Percentiles rank a stretch among this genome's conserved stretches.
phyloP scores from a whole-genome alignment of 805 yeast species.

The Yamadazyma sp. region DNA sequence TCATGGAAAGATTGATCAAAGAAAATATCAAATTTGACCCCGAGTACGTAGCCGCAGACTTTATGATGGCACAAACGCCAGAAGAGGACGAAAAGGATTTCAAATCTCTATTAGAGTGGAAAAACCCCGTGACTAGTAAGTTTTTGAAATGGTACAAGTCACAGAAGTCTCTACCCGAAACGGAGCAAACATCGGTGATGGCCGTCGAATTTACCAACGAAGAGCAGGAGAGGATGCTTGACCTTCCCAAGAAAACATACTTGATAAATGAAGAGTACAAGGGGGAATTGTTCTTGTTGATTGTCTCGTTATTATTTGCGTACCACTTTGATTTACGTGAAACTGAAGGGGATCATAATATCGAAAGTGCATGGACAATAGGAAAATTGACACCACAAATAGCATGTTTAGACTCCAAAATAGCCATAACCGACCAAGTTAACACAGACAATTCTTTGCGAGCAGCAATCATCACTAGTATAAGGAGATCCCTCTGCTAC shows the following conservation, averaged over 20 bases:
- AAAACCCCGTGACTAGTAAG: constrained; percentile 44
- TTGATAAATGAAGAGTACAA: constrained; percentile 52
- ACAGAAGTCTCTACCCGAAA: constrained; percentile 27
- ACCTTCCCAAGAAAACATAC: constrained; percentile 64
- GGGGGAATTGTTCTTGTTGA: constrained; percentile 54
- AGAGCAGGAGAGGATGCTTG: constrained; percentile 67
- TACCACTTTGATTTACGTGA: constrained; percentile 75
- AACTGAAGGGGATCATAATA: constrained; percentile 66
- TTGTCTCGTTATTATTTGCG: constrained; percentile 69
- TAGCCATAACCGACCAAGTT: constrained; percentile 30
- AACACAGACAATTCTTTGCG: constrained; percentile 39
- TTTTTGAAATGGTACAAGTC: constrained; percentile 51
- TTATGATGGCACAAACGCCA: constrained; percentile 55
- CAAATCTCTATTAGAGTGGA: constrained; percentile 48
- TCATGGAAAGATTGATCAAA: constrained; percentile 62
- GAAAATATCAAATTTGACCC: constrained; percentile 80
- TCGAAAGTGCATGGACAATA: constrained; percentile 92
- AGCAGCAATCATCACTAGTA: constrained; percentile 57
- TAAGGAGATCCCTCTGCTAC: constrained; percentile 71
- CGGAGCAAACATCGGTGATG: constrained; percentile 26
- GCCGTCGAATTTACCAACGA: constrained; percentile 54
- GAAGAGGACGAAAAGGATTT: constrained; percentile 54
- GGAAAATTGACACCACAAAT: constrained; percentile 85
- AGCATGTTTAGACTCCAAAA: constrained; percentile 63
- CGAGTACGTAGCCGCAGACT: constrained; percentile 86